These are phyloP conservation scores for Penicillium sp. DNA, from an alignment of 2,329 filamentous ascomycete genomes.

Conservation along the genomic window DNA sequence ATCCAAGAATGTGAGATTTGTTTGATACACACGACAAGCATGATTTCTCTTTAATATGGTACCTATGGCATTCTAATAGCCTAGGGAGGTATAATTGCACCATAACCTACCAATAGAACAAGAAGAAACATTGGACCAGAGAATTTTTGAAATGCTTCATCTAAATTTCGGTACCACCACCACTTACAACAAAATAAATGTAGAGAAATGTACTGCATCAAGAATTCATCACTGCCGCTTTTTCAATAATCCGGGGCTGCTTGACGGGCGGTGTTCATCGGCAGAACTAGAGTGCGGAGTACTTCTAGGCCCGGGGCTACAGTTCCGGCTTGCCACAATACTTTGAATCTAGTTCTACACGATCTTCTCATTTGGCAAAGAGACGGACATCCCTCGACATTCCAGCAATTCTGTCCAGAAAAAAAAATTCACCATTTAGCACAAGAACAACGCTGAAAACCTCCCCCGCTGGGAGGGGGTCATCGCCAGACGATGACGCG, in stretches of 20 bases:
- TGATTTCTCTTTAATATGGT: too few species aligned
- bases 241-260: not conserved
- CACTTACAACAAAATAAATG: too few species aligned
- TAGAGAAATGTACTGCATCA: too few species aligned
- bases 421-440: not conserved
- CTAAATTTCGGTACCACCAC: too few species aligned
- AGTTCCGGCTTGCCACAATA: slow-evolving; percentile 3
- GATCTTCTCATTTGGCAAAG: not conserved
- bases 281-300: slow-evolving; percentile 5
- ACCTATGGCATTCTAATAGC: too few species aligned
- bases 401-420: not conserved
- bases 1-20: too few species aligned
- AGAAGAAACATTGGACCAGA: too few species aligned
- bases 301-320: slow-evolving; percentile 1
- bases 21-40: too few species aligned
- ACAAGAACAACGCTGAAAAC: slow-evolving; percentile 1
- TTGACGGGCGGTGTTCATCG: not conserved
- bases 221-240: not conserved
- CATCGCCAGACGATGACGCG: slow-evolving; percentile 53
- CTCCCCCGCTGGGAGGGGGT: slow-evolving; percentile 31
- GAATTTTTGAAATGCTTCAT: too few species aligned
- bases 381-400: not conserved
- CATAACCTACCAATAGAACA: too few species aligned
- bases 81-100: too few species aligned
- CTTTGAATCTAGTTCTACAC: not conserved